These are phyloP conservation scores for Tillandsia fasciculata DNA, from an alignment of 176 grass and related monocot genomes.

Conservation along the genomic window DNA sequence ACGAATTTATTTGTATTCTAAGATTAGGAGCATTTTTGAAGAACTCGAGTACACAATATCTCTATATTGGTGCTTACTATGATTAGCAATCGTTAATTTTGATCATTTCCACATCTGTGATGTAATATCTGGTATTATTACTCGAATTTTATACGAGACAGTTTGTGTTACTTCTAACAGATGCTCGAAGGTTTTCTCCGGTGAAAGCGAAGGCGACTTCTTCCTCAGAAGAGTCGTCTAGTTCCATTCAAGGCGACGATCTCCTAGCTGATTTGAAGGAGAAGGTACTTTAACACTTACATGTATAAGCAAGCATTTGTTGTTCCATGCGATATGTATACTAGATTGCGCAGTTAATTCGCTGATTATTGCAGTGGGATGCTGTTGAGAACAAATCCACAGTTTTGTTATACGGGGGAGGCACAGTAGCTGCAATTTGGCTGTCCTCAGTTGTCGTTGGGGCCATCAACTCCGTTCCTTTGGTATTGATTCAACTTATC, in stretches of 20 bases:
- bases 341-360: neutral
- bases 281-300: conserved; percentile 31
- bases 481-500: conserved; percentile 32
- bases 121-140: neutral
- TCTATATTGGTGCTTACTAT: no score
- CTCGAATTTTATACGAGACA: neutral
- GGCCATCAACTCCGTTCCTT: conserved; percentile 48
- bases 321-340: conserved; percentile 4
- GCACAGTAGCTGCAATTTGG: conserved; percentile 53
- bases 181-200: conserved; percentile 38
- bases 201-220: conserved; percentile 26
- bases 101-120: neutral
- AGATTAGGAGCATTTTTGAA: no score
- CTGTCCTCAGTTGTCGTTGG: conserved; percentile 46
- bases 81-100: no score
- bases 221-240: conserved; percentile 45
- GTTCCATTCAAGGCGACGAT: conserved; percentile 20
- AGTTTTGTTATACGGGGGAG: conserved; percentile 42
- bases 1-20: no score
- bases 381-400: conserved; percentile 60
- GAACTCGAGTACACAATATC: no score
- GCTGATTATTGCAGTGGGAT: conserved; percentile 47
- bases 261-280: conserved; percentile 35
- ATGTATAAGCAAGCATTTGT: neutral
- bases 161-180: conserved; percentile 23